Base-by-base conservation (phyloP, 495 filamentous ascomycete genomes). In the Parmelia sp. region DNA sequence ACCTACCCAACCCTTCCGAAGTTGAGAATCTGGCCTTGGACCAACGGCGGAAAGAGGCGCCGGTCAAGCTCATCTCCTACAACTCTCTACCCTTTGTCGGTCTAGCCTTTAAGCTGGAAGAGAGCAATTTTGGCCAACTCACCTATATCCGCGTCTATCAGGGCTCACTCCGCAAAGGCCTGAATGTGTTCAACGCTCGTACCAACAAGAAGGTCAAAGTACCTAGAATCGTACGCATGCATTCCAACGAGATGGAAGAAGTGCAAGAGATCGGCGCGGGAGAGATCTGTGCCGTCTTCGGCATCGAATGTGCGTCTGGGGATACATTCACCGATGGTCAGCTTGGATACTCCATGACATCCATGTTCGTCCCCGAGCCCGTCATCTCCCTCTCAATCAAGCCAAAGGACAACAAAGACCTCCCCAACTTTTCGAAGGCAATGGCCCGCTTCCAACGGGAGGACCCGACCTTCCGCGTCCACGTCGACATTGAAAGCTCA, bases 61-160 rank as follows among this genome's bases (percentile, higher is more conserved):
- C 85, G 12, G 91, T 96, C 44, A 88, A 90, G 74, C 85, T 99
- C 36, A 83, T 96, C 19, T 89, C 95, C 7, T 97, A 97, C 77
- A 92, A 91, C 75, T 88, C 90, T 9, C 80, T 93, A 10, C 95
- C 95, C 2, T 95, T 99, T 65, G 92, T 97, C 45, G 95, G 95
- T 47, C 79, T 99, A 61, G 95, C 95, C 27, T 99, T 99, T 83
- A 99, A 99, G 79, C 85, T 99, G 40, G 95, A 97, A 82, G 95
- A 99, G 76, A 95, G 91, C 79, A 96, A 96, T 72, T 99, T 96
- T 72, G 95, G 95, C 49, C 95, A 99, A 76, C 82, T 99, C 70
- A 99, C 95, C 58, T 99, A 97, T 75, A 93, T 99, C 64, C 91
- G 95, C 68, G 95, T 99, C 33, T 99, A 99, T 80, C 95, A 99